Conservation (phyloP, 768 basidiomycete genomes). For the Kwoniella dendrophila region DNA sequence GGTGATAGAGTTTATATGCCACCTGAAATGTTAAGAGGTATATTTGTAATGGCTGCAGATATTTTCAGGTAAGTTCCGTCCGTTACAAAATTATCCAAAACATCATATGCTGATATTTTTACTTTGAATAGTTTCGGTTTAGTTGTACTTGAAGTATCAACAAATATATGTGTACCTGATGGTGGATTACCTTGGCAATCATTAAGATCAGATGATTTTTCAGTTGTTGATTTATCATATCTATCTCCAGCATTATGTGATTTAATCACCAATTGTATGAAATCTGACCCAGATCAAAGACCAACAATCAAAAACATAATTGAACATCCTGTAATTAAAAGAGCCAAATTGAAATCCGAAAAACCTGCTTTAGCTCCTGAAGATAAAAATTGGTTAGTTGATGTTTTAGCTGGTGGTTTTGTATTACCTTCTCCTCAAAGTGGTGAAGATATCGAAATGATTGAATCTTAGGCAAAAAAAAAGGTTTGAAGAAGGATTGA, state of each 20-base stretch:
- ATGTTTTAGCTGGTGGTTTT: slow-evolving; percentile 43
- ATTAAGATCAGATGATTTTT: slow-evolving; percentile 85
- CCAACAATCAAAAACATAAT: slow-evolving; percentile 42
- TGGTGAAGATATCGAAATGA: slow-evolving; percentile 22
- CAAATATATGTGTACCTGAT: slow-evolving; percentile 95
- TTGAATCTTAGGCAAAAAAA: no score
- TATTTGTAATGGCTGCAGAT: slow-evolving; percentile 91
- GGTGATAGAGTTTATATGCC: slow-evolving; percentile 97
- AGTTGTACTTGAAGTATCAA: slow-evolving; percentile 90
- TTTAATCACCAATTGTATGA: slow-evolving; percentile 53
- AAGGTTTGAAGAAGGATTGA: no score
- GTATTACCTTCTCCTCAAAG: neutral
- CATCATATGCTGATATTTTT: slow-evolving; percentile 43
- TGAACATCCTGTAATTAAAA: slow-evolving; percentile 45
- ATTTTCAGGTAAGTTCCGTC: slow-evolving; percentile 80
- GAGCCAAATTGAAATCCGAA: slow-evolving; percentile 40
- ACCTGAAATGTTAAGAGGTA: slow-evolving; percentile 88
- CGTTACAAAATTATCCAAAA: neutral
- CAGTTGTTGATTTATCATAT: slow-evolving; percentile 59
- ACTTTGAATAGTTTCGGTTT: slow-evolving; percentile 75
- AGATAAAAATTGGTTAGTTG: slow-evolving; percentile 43
- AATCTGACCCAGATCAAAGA: slow-evolving; percentile 34
- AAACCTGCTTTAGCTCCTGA: slow-evolving; percentile 51
- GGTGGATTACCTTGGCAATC: slow-evolving; percentile 93
- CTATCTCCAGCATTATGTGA: slow-evolving; percentile 52